Evolutionary conservation across 176 grass and related monocot genomes (phyloP).

Genomic region (Oryza punctata): DNA sequence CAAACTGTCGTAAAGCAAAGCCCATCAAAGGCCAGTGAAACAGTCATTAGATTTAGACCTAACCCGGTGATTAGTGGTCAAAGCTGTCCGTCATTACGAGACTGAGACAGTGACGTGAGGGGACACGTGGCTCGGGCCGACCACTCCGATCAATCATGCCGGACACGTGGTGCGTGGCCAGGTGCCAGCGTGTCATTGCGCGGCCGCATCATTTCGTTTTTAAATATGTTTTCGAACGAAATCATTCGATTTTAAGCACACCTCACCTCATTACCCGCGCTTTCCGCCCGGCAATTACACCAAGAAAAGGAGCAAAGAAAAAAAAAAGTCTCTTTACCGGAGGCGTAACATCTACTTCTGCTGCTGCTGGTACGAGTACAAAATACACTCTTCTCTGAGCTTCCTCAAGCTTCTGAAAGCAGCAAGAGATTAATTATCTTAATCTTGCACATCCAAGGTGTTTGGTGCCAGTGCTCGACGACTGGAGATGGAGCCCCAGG

Average conservation of each 20-base stretch:
- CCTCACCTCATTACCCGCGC: neutral
- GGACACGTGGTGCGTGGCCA: neutral
- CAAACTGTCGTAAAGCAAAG: neutral
- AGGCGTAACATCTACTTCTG: neutral
- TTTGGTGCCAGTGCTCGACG: neutral
- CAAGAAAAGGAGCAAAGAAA: neutral
- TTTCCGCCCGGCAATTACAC: neutral
- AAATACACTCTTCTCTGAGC: neutral
- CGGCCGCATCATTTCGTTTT: neutral
- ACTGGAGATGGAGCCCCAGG: neutral
- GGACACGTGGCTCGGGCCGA: neutral
- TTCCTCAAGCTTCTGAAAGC: conserved; percentile 9
- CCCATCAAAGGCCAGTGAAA: neutral
- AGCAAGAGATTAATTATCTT: neutral
- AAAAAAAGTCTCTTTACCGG: neutral
- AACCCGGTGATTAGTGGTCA: neutral
- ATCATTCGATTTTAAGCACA: neutral
- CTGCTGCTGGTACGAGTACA: neutral
- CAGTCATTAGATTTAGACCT: neutral
- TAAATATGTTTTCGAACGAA: neutral
- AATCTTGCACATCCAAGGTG: neutral
- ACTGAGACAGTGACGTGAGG: neutral
- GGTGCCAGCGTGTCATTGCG: neutral
- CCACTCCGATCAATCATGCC: neutral
- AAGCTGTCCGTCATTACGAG: neutral